Conservation (phyloP, 2,329 filamentous ascomycete genomes). For the Zasmidium angulare region DNA sequence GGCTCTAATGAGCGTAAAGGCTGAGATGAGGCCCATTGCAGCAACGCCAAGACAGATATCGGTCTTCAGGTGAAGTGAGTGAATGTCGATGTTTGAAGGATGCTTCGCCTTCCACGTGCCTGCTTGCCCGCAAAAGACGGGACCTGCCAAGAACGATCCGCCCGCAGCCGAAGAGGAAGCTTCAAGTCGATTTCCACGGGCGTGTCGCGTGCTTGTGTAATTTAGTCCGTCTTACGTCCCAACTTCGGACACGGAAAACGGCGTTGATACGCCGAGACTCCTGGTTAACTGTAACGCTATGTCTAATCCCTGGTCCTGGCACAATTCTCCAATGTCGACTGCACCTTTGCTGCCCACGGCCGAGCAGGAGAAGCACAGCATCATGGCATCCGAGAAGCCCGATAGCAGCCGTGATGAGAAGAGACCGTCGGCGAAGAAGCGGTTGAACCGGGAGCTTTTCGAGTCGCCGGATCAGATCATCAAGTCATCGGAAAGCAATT, state of each 20-base stretch:
- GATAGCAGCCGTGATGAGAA: background rate
- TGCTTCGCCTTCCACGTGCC: background rate
- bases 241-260: background rate
- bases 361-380: background rate
- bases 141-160: background rate
- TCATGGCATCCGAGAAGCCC: background rate
- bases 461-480: conserved; percentile 13
- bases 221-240: background rate
- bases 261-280: background rate
- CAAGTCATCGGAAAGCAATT: conserved; percentile 14
- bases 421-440: background rate
- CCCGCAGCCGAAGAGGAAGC: background rate
- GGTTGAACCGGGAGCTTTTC: background rate
- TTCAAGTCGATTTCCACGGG: background rate
- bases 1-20: conserved; percentile 75
- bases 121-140: background rate
- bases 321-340: background rate
- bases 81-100: background rate
- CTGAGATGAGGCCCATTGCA: conserved; percentile 76
- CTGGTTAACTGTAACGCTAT: background rate
- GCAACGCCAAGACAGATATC: background rate
- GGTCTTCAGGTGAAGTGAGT: background rate
- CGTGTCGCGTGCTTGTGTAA: background rate
- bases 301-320: background rate
- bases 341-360: background rate